Percentiles rank a stretch among this genome's conserved stretches.
These are phyloP conservation scores for Rickenella mellea DNA, from an alignment of 768 basidiomycete species.

Conservation along the genomic window DNA sequence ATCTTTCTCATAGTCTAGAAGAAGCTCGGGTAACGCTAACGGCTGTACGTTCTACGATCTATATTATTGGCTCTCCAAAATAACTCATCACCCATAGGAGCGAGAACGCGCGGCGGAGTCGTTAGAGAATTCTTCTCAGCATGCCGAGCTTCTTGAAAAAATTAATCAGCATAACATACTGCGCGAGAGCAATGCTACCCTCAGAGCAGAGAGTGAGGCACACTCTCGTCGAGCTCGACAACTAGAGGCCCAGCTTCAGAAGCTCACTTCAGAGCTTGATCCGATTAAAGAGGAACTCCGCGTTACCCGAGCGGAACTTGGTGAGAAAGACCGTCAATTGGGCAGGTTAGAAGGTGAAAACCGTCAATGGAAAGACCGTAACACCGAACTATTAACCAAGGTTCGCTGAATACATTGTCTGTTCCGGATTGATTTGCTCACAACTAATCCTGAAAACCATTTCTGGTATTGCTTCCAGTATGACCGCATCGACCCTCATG, in stretches of 20 bases:
- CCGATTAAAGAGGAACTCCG: conserved; percentile 67
- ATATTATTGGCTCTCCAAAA: conserved; percentile 3
- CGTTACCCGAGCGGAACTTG: conserved; percentile 62
- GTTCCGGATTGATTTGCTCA: neutral
- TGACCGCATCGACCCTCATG: conserved; percentile 81
- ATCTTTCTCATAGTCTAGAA: conserved; percentile 57
- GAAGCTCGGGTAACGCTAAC: conserved; percentile 63
- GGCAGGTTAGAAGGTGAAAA: conserved; percentile 66
- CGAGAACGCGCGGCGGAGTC: conserved; percentile 68
- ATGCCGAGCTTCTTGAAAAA: conserved; percentile 74
- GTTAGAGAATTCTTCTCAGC: conserved; percentile 67
- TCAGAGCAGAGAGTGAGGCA: conserved; percentile 69
- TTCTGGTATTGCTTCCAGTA: conserved; percentile 39
- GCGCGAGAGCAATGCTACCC: conserved; percentile 80
- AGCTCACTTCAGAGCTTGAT: conserved; percentile 53
- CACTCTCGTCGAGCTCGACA: conserved; percentile 59
- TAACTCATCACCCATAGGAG: conserved; percentile 37
- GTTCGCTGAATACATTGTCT: conserved; percentile 22
- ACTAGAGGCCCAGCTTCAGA: conserved; percentile 53
- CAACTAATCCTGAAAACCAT: neutral
- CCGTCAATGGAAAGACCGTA: conserved; percentile 78
- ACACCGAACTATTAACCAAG: conserved; percentile 72
- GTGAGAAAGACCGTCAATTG: conserved; percentile 57
- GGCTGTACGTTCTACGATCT: conserved; percentile 48
- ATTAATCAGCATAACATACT: conserved; percentile 83